Base-by-base conservation (phyloP, 164 flowering plant species). In the Taxillus chinensis region DNA sequence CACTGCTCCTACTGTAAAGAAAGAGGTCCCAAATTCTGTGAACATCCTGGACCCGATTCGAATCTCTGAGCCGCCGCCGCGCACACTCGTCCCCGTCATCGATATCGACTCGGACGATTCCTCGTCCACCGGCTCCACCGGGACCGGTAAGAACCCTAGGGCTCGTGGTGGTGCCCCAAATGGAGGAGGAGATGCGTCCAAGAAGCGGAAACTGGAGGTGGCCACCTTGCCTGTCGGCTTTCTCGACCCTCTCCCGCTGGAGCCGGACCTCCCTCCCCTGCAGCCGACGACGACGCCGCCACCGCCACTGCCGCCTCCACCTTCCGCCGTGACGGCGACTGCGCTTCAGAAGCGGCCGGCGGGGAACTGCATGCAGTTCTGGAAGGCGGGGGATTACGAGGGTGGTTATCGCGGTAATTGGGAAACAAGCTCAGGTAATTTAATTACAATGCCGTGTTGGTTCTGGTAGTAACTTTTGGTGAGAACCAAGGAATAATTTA, bases 331-430 rank as follows among this genome's bases (percentile, higher is more conserved):
- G 67, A 40, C 14, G 56, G 27, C 27, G 27, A 27, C 27, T 27
- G 27, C 27, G 27, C 27, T 27, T 27, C 15, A 11, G 69, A 38
- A 13, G 17, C 39, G 12, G 57, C 56, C 7, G 50, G 52, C 3
- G 11, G 42, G 45, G 16, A 41, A 63, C 17, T 68, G 69, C 56
- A 87, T 72, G 77, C 93, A 84, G 81, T 89, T 92, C 46, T 92
- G 98, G 98, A 92, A 90, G 71, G 96, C 98, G 1, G 96, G 96
- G 15, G 96, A 92, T 39, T 92, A 76, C 60, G 96, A 85, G 5
- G 93, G 78, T 0, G 66, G 67, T 61, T 59, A 76, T 41, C 53
- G 41, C n/a, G 63, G 68, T 52, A 70, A 65, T 39, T 76, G 79
- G 78, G 67, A 71, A 2, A 37, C 69, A 2, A 48, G 59, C 67